Evolutionary conservation across 2,329 filamentous ascomycete species (phyloP), one percentile per base, ranked within the genome.

Genomic region (Ophiostoma piceae): DNA sequence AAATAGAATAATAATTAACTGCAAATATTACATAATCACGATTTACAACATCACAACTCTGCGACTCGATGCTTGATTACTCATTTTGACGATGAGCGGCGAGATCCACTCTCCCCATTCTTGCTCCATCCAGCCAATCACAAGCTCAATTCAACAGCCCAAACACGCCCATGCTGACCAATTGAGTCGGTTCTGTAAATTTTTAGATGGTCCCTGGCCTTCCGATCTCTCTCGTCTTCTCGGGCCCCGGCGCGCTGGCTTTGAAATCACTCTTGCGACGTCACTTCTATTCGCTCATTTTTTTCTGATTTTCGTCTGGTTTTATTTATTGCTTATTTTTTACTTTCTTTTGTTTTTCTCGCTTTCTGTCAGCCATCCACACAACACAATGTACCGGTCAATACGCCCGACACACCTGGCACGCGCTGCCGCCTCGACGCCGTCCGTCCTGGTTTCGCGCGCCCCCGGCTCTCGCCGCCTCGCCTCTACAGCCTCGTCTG

Each of bases 401-500:
- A 74, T 84, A 74, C 80, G 84, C 74, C 80, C 83, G 73, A 80
- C 84, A 69, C 69, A 68, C 14, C 80, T 83, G 73, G 79, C 81
- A 71, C 75, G 81, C 74, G 77, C 79, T 71, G 74, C 82, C 12
- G 64, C 64, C 35, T 19, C 65, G 19, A 12, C 65, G 11, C 71
- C 80, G 83, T 32, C 57, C 26, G 26, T 62, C 57, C 75, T 77
- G 79, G 66, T 76, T 79, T 16, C 74, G 76, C n/a, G 32, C 80
- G 74, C 79, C 69, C 76, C 79, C 65, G 78, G 78, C 47, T 79
- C 82, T 66, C 80, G 84, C 73, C 82, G 85, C 73, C 83, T 86
- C 72, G 80, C 83, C 73, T 70, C 70, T 9, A 86, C 84, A 69
- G 77, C 80, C 14, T 78, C 90, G 3, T 83, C 87, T 74, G 82